Evolutionary conservation across 2,329 filamentous ascomycete genomes (phyloP), one percentile per base, ranked within the genome.

Genomic region (Amauroascus verrucosus): DNA sequence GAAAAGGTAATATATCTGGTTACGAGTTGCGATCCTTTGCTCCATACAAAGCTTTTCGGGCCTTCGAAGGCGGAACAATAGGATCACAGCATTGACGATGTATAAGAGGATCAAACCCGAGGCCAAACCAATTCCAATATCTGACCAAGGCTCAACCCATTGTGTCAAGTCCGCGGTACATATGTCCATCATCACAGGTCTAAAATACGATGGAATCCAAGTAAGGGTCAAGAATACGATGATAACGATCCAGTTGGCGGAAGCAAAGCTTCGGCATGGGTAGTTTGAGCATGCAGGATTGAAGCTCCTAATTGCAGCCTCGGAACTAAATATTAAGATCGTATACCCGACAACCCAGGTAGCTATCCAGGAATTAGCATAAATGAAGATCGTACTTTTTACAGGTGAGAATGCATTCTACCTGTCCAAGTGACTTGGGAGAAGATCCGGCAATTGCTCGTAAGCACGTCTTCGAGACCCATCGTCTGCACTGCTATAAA

Each of bases 1-100:
- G 8, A 56, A 54, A 16, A 64, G 52, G 54, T 65, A 62, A 41
- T 63, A 65, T 4, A 64, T 55, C 30, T 59, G 56, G 45, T 62
- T 57, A 16, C 58, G 61, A 6, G 58, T 55, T 18, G 60, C 59
- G 38, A 63, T 58, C 43, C 60, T 57, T 47, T 63, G 60, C 24
- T 57, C 54, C 32, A 41, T 48, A 41, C 60, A 55, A 24, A 63
- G 28, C 14, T 57, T 57, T 6, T 41, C 51, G 8, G 59, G 57
- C n/a, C 60, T 56, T 22, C 59, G 40, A 11, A 64, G 52, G 43
- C 58, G 59, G 3, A 52, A 33, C 13, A 51, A 48, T 16, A 64
- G 45, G 14, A 58, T 51, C 2, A 43, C 33, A 1, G 57, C 61
- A 22, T 57, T 58, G 13, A 56, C 35, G 46, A 61, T 46, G 38